These are phyloP conservation scores for Solanum medicagineum DNA, from an alignment of 257 asterid species.

Conservation along the genomic window DNA sequence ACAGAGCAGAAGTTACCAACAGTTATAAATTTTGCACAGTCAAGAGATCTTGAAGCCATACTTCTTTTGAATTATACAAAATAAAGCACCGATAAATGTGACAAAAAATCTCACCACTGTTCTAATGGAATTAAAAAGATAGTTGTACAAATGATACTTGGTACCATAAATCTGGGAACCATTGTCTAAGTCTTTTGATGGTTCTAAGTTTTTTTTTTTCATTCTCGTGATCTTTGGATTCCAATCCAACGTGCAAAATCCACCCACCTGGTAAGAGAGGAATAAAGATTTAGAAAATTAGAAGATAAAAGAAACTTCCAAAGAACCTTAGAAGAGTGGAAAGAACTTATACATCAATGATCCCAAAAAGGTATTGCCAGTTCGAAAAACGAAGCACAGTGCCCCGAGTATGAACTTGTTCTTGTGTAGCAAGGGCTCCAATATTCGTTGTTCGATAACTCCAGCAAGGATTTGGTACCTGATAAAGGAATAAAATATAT, in stretches of 20 bases:
- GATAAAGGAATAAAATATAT: background rate
- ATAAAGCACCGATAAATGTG: background rate
- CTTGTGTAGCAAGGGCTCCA: conserved; percentile 83
- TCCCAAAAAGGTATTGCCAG: conserved; percentile 94
- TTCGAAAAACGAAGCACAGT: conserved; percentile 73
- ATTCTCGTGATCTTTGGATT: conserved; percentile 56
- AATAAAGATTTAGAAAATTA: background rate
- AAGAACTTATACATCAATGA: conserved; percentile 56
- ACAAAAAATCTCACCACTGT: background rate
- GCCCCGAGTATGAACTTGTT: conserved; percentile 69
- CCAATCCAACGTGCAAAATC: conserved; percentile 91
- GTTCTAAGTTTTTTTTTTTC: background rate
- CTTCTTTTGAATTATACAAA: background rate
- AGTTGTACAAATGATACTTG: background rate
- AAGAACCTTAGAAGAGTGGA: background rate
- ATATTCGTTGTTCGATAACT: conserved; percentile 65
- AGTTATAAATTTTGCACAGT: background rate
- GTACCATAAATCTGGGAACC: background rate
- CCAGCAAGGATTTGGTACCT: conserved; percentile 97
- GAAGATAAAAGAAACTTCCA: background rate
- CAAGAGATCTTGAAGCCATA: background rate
- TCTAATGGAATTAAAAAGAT: background rate
- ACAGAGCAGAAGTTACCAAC: background rate
- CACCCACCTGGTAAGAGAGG: conserved; percentile 66
- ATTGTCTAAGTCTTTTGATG: background rate